A percentile compares a stretch with the other conserved stretches of the same genome.
Evolutionary conservation across 225 moss, liverwort and hornwort species (phyloP).

Genomic region (Bryoerythrophyllum caledonicum): DNA sequence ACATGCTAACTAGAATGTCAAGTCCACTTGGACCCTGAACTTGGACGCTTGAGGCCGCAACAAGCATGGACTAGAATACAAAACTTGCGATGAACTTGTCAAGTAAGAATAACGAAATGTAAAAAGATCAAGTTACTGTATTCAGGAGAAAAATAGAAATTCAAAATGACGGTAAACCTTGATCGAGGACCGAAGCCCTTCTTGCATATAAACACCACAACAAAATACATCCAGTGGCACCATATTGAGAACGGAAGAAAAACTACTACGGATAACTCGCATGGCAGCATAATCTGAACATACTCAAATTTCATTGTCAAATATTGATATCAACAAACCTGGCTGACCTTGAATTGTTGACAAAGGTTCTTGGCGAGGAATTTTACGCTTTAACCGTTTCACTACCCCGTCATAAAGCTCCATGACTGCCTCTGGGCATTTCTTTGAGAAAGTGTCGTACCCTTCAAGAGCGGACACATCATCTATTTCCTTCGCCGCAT

Average conservation of each 20-base stretch:
- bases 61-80: conserved; percentile 25
- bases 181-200: conserved; percentile 17
- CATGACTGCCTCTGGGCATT: conserved; percentile 72
- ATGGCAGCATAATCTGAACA: conserved; percentile 22
- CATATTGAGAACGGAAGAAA: not conserved
- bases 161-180: not conserved
- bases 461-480: conserved; percentile 72
- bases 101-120: not conserved
- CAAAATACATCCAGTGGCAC: conserved; percentile 21
- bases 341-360: conserved; percentile 47
- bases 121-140: not conserved
- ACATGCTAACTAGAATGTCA: conserved; percentile 22
- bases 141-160: conserved; percentile 8
- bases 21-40: conserved; percentile 25
- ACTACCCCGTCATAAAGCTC: conserved; percentile 72
- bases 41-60: conserved; percentile 21
- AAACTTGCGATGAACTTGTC: conserved; percentile 9
- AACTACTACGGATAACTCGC: not conserved
- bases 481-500: conserved; percentile 63
- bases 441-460: conserved; percentile 67
- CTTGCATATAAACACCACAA: conserved; percentile 22
- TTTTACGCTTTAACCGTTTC: conserved; percentile 66
- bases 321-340: conserved; percentile 50
- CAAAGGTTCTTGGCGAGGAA: conserved; percentile 44
- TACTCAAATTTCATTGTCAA: conserved; percentile 36